A percentile compares a stretch with the other conserved stretches of the same genome.
Evolutionary conservation across 1,284 basidiomycete species (phyloP).

Genomic region (Kwoniella shivajii): DNA sequence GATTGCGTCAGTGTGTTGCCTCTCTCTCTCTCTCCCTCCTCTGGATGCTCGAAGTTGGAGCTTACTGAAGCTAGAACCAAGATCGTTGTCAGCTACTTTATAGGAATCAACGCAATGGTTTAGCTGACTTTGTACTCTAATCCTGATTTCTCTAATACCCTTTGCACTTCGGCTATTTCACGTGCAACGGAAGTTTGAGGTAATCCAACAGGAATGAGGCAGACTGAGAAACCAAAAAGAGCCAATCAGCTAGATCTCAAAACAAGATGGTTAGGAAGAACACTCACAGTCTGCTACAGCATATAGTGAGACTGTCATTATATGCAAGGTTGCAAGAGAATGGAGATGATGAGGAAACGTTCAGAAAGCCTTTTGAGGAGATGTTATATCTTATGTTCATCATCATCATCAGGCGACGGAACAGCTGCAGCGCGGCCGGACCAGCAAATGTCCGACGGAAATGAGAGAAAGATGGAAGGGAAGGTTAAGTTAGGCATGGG

Average conservation of each 20-base stretch:
- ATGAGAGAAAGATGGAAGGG: no score
- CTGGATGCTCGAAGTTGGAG: slow-evolving; percentile 35
- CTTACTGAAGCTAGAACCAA: slow-evolving; percentile 58
- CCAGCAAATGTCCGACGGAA: no score
- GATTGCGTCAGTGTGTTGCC: background rate
- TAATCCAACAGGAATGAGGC: slow-evolving; percentile 55
- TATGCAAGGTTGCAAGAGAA: background rate
- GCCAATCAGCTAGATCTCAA: background rate
- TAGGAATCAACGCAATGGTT: background rate
- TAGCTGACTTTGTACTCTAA: slow-evolving; percentile 71
- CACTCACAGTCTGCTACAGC: slow-evolving; percentile 37
- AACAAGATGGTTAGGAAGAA: background rate
- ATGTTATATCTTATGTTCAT: no score
- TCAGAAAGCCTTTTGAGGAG: no score
- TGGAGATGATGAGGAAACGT: background rate
- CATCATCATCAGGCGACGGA: background rate
- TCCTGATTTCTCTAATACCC: slow-evolving; percentile 76
- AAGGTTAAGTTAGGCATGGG: no score
- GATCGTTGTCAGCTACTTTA: slow-evolving; percentile 2
- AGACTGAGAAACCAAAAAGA: slow-evolving; percentile 37
- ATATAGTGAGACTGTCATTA: slow-evolving; percentile 22
- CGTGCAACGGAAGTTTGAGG: slow-evolving; percentile 51
- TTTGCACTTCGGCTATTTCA: slow-evolving; percentile 65
- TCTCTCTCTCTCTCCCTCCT: background rate
- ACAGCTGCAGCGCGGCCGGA: no score